Evolutionary conservation across 306 rosid genomes (phyloP).

Genomic region (Boehmeria nivea): DNA sequence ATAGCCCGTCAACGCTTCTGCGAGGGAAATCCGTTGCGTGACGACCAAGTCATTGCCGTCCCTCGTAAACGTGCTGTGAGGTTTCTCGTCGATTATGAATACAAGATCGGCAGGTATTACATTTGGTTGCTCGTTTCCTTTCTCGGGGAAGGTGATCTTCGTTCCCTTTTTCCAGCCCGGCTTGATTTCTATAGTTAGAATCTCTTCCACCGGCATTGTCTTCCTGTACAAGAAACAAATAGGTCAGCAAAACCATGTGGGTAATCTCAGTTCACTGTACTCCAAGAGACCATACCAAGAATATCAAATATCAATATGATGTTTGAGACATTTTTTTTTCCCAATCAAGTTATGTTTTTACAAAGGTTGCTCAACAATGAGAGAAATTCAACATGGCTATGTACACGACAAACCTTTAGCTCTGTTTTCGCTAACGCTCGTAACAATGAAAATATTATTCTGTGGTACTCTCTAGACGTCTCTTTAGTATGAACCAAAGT

Average conservation of each 20-base stretch:
- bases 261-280: too few species aligned
- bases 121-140: constrained; percentile 71
- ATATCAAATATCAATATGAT: too few species aligned
- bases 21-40: constrained; percentile 49
- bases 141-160: constrained; percentile 81
- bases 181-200: constrained; percentile 69
- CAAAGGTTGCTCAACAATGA: too few species aligned
- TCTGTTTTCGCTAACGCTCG: too few species aligned
- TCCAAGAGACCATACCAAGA: too few species aligned
- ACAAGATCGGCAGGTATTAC: constrained; percentile 70
- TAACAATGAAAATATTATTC: too few species aligned
- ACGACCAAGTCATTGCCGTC: constrained; percentile 73
- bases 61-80: constrained; percentile 68
- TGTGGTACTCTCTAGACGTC: too few species aligned
- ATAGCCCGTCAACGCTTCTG: constrained; percentile 55
- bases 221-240: constrained; percentile 43
- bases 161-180: constrained; percentile 99
- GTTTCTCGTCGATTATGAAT: constrained; percentile 79
- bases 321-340: too few species aligned
- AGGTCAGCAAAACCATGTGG: background rate
- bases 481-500: too few species aligned
- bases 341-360: too few species aligned
- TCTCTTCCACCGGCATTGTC: constrained; percentile 69
- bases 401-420: too few species aligned
- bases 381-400: too few species aligned